Conservation (phyloP, 78 protist genomes). For the Paratrimastix pyriformis region DNA sequence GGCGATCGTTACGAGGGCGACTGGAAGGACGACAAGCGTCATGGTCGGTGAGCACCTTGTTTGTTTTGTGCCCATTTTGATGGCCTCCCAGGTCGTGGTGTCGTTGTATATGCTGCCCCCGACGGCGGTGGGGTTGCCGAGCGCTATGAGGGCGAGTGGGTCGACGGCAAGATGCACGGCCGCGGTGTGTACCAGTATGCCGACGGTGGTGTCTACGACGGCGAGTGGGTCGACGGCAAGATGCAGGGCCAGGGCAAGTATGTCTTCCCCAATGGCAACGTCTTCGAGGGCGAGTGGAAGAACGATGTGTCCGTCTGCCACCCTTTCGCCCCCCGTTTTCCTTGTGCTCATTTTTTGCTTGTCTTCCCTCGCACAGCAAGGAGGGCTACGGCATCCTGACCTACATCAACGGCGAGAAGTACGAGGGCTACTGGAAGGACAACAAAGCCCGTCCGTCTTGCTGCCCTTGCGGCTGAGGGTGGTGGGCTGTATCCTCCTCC, state of each 20-base stretch:
- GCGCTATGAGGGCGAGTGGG: conserved; percentile 38
- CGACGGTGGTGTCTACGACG: conserved; percentile 54
- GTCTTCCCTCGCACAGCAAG: background rate
- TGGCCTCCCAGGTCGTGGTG: background rate
- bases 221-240: conserved; percentile 50
- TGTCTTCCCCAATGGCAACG: conserved; percentile 35
- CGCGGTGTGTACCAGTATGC: conserved; percentile 41
- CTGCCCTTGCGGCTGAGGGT: background rate
- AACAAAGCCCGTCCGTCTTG: conserved; percentile 21
- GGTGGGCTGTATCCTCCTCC: background rate
- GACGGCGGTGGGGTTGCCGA: conserved; percentile 19
- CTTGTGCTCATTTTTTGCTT: background rate
- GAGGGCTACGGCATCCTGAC: conserved; percentile 39
- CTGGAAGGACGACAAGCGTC: conserved; percentile 29
- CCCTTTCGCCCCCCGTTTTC: too few species aligned
- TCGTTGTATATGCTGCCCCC: conserved; percentile 15
- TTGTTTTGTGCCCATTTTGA: background rate
- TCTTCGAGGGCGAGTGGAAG: conserved; percentile 42
- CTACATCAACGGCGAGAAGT: conserved; percentile 47
- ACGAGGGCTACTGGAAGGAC: conserved; percentile 54
- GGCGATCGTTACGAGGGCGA: conserved; percentile 23
- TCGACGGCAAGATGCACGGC: conserved; percentile 57
- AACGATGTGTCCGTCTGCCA: too few species aligned
- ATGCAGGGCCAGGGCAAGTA: conserved; percentile 50
- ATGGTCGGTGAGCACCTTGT: background rate